Conservation (phyloP, 352 stramenopile genomes). For the Phytophthora macrochlamydospora region DNA sequence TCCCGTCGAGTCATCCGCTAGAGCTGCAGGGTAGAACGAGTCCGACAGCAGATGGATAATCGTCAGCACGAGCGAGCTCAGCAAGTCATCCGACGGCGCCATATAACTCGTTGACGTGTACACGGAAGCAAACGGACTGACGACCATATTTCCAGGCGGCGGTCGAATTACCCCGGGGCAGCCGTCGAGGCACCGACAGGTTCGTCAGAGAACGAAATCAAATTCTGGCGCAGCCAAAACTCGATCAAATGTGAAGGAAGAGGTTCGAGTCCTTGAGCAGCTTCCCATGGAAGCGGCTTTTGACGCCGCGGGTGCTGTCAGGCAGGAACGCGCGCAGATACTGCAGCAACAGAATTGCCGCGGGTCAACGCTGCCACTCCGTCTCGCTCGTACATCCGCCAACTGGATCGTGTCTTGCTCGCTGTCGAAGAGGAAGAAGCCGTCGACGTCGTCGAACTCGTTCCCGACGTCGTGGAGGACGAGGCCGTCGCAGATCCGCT, state of each 20-base stretch:
- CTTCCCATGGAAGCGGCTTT: conserved; percentile 82
- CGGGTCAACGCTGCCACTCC: conserved; percentile 66
- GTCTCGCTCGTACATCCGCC: conserved; percentile 74
- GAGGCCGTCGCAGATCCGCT: conserved; percentile 31
- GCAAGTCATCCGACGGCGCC: conserved; percentile 81
- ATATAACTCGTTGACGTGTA: conserved; percentile 87
- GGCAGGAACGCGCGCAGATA: conserved; percentile 84
- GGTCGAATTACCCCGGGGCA: conserved; percentile 18
- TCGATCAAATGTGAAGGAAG: conserved; percentile 89
- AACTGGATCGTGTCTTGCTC: conserved; percentile 60
- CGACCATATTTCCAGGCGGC: conserved; percentile 36
- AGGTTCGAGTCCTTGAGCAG: conserved; percentile 79
- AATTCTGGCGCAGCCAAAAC: conserved; percentile 89
- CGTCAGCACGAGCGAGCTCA: conserved; percentile 80
- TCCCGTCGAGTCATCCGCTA: conserved; percentile 35
- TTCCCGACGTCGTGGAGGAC: conserved; percentile 7
- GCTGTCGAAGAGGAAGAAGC: conserved; percentile 61
- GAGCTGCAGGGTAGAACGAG: conserved; percentile 70
- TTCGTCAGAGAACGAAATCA: conserved; percentile 85
- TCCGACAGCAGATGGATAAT: conserved; percentile 86
- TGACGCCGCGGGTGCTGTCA: conserved; percentile 57
- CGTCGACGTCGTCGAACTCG: conserved; percentile 52
- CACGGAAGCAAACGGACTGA: conserved; percentile 73
- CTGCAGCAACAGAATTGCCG: conserved; percentile 76
- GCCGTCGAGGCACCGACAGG: conserved; percentile 28